Percentiles rank a stretch among this genome's conserved stretches.
Evolutionary conservation across 495 filamentous ascomycete species (phyloP).

Genomic region (Schizothecium vesticola): DNA sequence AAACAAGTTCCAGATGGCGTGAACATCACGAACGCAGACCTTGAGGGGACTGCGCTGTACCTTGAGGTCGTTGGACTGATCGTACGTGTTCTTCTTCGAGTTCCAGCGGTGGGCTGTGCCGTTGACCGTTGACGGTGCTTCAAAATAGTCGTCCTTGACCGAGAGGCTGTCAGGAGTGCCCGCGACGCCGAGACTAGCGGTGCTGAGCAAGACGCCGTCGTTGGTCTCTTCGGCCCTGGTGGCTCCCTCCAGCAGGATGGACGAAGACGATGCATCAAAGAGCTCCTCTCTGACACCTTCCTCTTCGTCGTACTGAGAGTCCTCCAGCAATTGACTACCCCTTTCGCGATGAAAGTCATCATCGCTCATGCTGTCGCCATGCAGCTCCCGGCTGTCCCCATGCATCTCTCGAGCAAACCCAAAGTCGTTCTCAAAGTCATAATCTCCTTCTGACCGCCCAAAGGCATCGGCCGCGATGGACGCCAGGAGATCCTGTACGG

Average conservation of each 20-base stretch:
- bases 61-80: conserved; percentile 55
- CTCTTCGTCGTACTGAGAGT: conserved; percentile 39
- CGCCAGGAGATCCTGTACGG: conserved; percentile 80
- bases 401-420: conserved; percentile 35
- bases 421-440: conserved; percentile 55
- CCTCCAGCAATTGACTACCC: conserved; percentile 32
- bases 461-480: conserved; percentile 86
- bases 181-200: conserved; percentile 56
- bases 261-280: conserved; percentile 36
- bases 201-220: conserved; percentile 53
- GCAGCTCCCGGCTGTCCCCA: conserved; percentile 11
- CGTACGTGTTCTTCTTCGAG: conserved; percentile 67
- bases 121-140: conserved; percentile 51
- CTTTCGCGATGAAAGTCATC: conserved; percentile 32
- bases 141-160: conserved; percentile 79
- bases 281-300: conserved; percentile 30
- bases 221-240: conserved; percentile 44
- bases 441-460: conserved; percentile 49
- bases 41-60: conserved; percentile 65
- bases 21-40: conserved; percentile 74
- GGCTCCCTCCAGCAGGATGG: conserved; percentile 28
- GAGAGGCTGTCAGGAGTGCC: conserved; percentile 46
- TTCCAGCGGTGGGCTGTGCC: conserved; percentile 75
- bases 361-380: conserved; percentile 25
- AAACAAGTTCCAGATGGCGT: conserved; percentile 96